These are phyloP conservation scores for Choiromyces venosus DNA, from an alignment of 495 filamentous ascomycete genomes.

Conservation along the genomic window DNA sequence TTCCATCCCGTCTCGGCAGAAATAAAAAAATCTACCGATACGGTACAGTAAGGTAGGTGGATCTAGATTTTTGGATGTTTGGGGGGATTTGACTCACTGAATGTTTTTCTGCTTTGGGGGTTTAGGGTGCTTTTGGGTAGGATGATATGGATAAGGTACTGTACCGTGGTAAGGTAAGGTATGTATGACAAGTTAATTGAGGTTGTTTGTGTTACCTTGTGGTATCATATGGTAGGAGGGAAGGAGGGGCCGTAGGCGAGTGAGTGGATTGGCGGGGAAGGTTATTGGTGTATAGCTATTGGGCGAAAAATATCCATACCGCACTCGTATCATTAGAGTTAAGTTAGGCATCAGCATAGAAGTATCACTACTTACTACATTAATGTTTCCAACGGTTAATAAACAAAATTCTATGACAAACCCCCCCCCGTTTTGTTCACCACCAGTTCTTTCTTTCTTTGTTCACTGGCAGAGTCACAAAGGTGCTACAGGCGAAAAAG, in stretches of 20 bases:
- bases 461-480: not conserved
- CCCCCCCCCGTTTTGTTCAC: too few species aligned
- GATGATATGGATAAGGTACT: too few species aligned
- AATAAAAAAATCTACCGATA: not conserved
- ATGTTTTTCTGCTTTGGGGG: too few species aligned
- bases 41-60: not conserved
- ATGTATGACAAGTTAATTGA: too few species aligned
- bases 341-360: not conserved
- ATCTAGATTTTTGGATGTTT: not conserved
- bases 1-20: not conserved
- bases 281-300: not conserved
- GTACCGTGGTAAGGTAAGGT: too few species aligned
- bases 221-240: too few species aligned
- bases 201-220: not conserved
- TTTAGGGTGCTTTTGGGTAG: not conserved
- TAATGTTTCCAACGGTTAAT: not conserved
- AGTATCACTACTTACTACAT: not conserved
- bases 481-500: not conserved
- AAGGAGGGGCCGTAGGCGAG: not conserved
- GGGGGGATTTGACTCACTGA: not conserved
- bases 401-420: not conserved
- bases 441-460: not conserved
- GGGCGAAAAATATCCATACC: too few species aligned
- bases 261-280: too few species aligned
- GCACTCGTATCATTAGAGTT: not conserved